Percentiles rank a stretch among this genome's conserved stretches.
These are phyloP conservation scores for Hanseniaspora mollemarum DNA, from an alignment of 805 yeast genomes.

Conservation along the genomic window DNA sequence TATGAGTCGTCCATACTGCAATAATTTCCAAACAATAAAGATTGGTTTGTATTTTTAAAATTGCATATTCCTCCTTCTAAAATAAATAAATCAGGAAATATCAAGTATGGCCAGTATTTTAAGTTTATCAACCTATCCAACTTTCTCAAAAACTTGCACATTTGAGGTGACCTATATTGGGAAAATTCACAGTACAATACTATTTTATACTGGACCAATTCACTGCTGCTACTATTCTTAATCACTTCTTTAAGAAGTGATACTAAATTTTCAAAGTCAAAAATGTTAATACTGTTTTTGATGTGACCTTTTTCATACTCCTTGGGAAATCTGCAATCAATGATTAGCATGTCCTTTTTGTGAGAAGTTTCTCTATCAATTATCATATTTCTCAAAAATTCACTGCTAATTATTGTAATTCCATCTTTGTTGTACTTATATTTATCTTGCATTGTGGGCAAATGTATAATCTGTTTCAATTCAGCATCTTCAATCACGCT, in stretches of 20 bases:
- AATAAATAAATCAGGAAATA: constrained; percentile 80
- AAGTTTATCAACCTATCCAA: constrained; percentile 68
- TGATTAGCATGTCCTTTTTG: constrained; percentile 28
- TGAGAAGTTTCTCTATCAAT: not conserved
- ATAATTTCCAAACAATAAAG: constrained; percentile 66
- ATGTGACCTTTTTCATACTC: constrained; percentile 93
- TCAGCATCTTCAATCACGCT: not conserved
- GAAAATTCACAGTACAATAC: constrained; percentile 94
- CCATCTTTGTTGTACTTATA: constrained; percentile 12
- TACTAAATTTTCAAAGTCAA: constrained; percentile 51
- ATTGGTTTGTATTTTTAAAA: constrained; percentile 41
- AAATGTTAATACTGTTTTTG: constrained; percentile 65
- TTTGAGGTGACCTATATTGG: constrained; percentile 82
- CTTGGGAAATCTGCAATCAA: constrained; percentile 88
- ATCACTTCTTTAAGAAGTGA: constrained; percentile 31
- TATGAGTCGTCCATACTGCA: constrained; percentile 55
- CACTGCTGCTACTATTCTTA: constrained; percentile 15
- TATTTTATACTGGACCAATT: constrained; percentile 23
- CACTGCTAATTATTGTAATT: constrained; percentile 8
- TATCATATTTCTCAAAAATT: not conserved
- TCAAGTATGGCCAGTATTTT: constrained; percentile 65
- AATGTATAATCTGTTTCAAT: constrained; percentile 5
- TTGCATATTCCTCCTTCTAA: constrained; percentile 83
- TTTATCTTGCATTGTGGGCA: not conserved
- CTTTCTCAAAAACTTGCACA: constrained; percentile 77